Percentiles rank a stretch among this genome's conserved stretches.
Conservation (phyloP, 78 protist species). For the Polysphondylium violaceum region DNA sequence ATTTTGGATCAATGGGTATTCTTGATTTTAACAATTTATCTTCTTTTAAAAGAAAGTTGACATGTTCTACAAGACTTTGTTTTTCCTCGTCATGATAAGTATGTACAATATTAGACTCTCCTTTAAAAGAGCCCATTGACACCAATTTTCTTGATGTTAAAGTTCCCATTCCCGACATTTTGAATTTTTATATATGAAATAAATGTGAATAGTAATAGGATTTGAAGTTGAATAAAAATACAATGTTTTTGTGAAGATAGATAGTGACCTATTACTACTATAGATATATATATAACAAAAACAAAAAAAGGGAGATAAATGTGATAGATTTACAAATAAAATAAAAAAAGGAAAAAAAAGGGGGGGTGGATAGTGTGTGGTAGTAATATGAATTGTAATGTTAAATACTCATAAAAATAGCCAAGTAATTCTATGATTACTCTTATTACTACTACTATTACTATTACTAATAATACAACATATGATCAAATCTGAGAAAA, state of each 20-base stretch:
- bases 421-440: no score
- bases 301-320: background rate
- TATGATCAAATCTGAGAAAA: no score
- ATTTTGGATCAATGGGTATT: conserved; percentile 71
- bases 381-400: no score
- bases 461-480: no score
- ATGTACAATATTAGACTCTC: conserved; percentile 17
- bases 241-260: background rate
- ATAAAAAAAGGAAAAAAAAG: background rate
- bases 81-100: conserved; percentile 72
- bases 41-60: conserved; percentile 51
- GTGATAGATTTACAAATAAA: background rate
- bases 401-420: no score
- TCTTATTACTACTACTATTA: no score
- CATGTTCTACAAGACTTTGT: conserved; percentile 68
- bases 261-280: background rate
- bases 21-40: conserved; percentile 10
- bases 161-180: conserved; percentile 11
- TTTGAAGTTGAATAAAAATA: background rate
- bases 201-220: background rate
- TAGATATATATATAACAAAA: background rate
- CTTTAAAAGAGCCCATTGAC: conserved; percentile 19
- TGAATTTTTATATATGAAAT: background rate
- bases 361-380: no score
- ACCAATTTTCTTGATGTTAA: conserved; percentile 29